Conservation (phyloP, 768 basidiomycete genomes). For the Jaapia argillacea region DNA sequence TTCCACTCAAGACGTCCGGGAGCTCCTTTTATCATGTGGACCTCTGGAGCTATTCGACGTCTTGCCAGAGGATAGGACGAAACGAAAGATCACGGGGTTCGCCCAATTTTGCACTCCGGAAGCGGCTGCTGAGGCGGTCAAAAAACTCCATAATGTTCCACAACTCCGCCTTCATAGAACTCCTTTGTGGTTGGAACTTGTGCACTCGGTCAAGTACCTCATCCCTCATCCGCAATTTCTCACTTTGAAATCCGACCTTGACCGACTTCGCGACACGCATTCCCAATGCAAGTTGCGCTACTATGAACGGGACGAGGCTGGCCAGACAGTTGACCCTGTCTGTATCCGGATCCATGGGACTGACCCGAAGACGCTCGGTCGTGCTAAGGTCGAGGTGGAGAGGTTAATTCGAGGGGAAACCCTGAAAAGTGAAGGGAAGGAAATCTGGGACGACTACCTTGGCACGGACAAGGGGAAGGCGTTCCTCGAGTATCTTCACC, state of each 20-base stretch:
- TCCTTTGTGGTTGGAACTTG: conserved; percentile 25
- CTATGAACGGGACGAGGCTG: conserved; percentile 13
- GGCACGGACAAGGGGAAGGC: conserved; percentile 28
- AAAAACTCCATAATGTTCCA: conserved; percentile 10
- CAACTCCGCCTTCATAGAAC: conserved; percentile 30
- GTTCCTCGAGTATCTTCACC: conserved; percentile 26
- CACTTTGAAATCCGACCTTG: conserved; percentile 26
- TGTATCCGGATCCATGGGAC: conserved; percentile 30
- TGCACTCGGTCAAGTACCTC: conserved; percentile 31
- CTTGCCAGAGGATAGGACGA: conserved; percentile 20
- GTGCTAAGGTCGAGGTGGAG: conserved; percentile 27
- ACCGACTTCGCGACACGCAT: conserved; percentile 17
- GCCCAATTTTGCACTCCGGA: conserved; percentile 27
- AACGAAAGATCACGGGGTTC: conserved; percentile 29
- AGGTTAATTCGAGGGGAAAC: conserved; percentile 28
- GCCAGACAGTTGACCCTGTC: conserved; percentile 17
- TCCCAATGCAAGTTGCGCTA: conserved; percentile 25
- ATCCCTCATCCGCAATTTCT: conserved; percentile 23
- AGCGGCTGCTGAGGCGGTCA: conserved; percentile 24
- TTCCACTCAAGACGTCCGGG: conserved; percentile 22
- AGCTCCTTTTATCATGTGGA: conserved; percentile 24
- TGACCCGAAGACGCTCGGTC: conserved; percentile 23
- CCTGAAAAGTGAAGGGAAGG: conserved; percentile 19
- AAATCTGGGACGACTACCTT: conserved; percentile 41
- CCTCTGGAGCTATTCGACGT: conserved; percentile 29